Conservation (phyloP, 106 monocot genomes). For the Dendrobium chrysotoxum region DNA sequence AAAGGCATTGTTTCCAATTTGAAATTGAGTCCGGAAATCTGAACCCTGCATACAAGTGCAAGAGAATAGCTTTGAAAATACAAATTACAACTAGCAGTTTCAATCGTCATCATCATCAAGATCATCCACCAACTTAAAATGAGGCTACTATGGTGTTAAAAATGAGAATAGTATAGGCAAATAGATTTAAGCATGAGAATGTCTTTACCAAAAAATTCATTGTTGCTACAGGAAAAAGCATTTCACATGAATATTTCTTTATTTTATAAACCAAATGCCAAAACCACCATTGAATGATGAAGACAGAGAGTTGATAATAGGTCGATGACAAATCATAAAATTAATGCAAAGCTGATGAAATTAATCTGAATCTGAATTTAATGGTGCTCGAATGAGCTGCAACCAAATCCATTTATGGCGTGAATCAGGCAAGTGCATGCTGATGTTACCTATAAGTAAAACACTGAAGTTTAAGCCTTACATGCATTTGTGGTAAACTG, state of each 20-base stretch:
- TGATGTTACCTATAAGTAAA: background rate
- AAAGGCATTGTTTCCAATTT: conserved; percentile 92
- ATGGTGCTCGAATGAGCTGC: background rate
- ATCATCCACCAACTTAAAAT: background rate
- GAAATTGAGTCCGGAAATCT: conserved; percentile 82
- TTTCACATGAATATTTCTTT: background rate
- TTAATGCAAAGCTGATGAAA: background rate
- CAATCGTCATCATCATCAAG: background rate
- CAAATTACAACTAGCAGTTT: background rate
- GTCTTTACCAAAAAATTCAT: background rate
- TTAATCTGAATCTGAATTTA: background rate
- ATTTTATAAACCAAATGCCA: background rate
- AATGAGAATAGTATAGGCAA: background rate
- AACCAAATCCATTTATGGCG: background rate
- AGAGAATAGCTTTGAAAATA: background rate
- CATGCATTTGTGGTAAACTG: no score
- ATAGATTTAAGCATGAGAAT: background rate
- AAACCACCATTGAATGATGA: background rate
- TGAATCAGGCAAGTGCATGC: background rate
- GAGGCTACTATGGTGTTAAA: background rate
- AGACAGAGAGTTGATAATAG: background rate
- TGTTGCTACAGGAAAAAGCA: background rate
- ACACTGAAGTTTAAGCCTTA: no score
- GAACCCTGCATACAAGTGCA: conserved; percentile 38
- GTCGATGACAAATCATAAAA: background rate